phyloP scores from a whole-genome alignment of 441 rosid genomes.

The Populus hybrid region DNA sequence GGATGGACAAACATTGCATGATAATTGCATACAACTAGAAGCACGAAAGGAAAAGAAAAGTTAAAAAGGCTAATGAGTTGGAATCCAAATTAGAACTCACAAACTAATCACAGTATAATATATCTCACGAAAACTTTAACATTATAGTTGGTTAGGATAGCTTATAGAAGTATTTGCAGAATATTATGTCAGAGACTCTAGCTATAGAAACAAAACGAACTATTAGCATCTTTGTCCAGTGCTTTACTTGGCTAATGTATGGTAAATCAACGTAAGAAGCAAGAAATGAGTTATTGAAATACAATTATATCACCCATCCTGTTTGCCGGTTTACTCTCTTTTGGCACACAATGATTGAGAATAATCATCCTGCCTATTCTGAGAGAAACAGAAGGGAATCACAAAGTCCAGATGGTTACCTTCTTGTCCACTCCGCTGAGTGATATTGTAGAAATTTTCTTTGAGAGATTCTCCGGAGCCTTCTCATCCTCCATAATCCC shows the following conservation, averaged over 20 bases:
- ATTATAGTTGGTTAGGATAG: neutral
- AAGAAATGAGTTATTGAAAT: neutral
- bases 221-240: neutral
- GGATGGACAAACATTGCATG: neutral
- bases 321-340: neutral
- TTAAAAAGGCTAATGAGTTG: neutral
- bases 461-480: slow-evolving; percentile 76
- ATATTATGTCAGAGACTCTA: neutral
- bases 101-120: neutral
- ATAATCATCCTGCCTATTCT: neutral
- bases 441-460: slow-evolving; percentile 67
- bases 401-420: slow-evolving; percentile 37
- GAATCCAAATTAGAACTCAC: neutral
- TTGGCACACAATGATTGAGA: neutral
- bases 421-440: slow-evolving; percentile 52
- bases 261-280: neutral
- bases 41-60: neutral
- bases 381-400: neutral
- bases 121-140: neutral
- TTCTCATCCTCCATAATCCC: slow-evolving; percentile 76
- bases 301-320: neutral
- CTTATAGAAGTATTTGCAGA: neutral
- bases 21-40: neutral
- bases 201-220: neutral
- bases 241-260: neutral